Percentiles rank a stretch among this genome's conserved stretches.
Conservation (phyloP, 495 filamentous ascomycete species). For the Aspergillus hancockii region DNA sequence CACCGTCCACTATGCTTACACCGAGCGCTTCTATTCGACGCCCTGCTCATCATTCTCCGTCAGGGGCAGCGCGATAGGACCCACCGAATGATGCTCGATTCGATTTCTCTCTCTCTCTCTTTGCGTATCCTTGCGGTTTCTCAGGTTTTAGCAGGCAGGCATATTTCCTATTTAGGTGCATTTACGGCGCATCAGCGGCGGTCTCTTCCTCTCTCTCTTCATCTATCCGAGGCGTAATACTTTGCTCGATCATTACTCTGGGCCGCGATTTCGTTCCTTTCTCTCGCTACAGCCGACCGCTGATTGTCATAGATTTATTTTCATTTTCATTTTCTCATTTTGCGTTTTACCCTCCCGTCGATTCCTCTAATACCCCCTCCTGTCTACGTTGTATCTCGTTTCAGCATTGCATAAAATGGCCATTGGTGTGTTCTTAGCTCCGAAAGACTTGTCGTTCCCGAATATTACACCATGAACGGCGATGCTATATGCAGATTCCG, state of each 20-base stretch:
- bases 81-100: conserved; percentile 1
- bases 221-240: not conserved
- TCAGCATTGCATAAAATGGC: conserved; percentile 7
- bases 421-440: conserved; percentile 3
- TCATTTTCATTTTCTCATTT: no score
- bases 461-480: not conserved
- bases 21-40: conserved; percentile 21
- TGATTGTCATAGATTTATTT: conserved; percentile 8
- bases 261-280: conserved; percentile 7
- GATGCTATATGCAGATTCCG: not conserved
- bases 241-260: conserved; percentile 9
- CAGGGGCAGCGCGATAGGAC: conserved; percentile 25
- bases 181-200: conserved; percentile 14
- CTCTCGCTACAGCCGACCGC: not conserved
- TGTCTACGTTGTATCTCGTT: not conserved
- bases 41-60: conserved; percentile 23
- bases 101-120: not conserved
- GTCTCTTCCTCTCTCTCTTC: conserved; percentile 6
- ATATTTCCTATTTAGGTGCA: conserved; percentile 13
- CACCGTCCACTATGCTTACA: conserved; percentile 18
- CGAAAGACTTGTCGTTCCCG: not conserved
- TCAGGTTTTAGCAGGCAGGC: conserved; percentile 7
- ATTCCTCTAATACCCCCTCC: conserved; percentile 13
- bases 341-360: not conserved
- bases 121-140: not conserved